Evolutionary conservation across 2,329 filamentous ascomycete genomes (phyloP).

Genomic region (Pyricularia sp.): DNA sequence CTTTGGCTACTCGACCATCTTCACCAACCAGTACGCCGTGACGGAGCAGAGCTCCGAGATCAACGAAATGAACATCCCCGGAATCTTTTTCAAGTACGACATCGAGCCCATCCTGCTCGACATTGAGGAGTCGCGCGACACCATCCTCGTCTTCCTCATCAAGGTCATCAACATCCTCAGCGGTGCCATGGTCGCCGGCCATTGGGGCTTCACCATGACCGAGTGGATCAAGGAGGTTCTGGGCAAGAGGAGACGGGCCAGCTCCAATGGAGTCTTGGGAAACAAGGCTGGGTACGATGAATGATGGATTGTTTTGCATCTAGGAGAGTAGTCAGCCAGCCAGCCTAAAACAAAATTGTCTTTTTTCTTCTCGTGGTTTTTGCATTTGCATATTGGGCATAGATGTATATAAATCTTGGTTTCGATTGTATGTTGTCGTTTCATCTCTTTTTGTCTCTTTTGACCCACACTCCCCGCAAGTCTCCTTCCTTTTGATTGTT

Average conservation of each 20-base stretch:
- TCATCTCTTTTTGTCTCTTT: not conserved
- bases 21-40: constrained; percentile 96
- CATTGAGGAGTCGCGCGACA: constrained; percentile 71
- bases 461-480: not conserved
- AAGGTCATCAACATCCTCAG: constrained; percentile 84
- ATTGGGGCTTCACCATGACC: constrained; percentile 81
- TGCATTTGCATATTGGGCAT: constrained; percentile 4
- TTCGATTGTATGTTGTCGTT: not conserved
- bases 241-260: constrained; percentile 36
- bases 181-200: constrained; percentile 84
- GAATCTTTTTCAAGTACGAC: constrained; percentile 97
- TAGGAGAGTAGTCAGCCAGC: constrained; percentile 22
- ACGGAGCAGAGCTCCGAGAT: constrained; percentile 75
- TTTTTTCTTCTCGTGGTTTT: constrained; percentile 33
- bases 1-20: constrained; percentile 50
- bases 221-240: constrained; percentile 60
- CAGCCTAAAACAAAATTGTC: constrained; percentile 29
- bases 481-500: not conserved
- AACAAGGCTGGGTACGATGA: constrained; percentile 25
- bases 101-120: constrained; percentile 90
- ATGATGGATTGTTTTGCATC: not conserved
- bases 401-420: not conserved
- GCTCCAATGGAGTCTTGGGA: constrained; percentile 38
- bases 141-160: constrained; percentile 65
- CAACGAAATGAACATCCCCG: constrained; percentile 64